A percentile compares a stretch with the other conserved stretches of the same genome.
phyloP scores from a whole-genome alignment of 257 asterid species.

The Catharanthus roseus region DNA sequence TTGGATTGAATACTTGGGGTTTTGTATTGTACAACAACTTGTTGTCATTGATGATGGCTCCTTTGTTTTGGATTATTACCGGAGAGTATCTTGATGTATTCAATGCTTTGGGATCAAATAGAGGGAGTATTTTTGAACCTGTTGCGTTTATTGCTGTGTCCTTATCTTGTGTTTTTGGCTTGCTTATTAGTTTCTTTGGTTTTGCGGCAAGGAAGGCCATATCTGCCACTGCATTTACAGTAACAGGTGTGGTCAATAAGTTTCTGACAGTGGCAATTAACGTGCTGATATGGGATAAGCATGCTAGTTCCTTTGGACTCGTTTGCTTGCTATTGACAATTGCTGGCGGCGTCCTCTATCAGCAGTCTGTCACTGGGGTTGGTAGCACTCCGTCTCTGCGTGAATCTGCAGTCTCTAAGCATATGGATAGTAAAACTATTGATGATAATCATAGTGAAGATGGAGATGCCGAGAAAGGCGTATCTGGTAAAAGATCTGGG shows the following conservation, averaged over 20 bases:
- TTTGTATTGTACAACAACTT: constrained; percentile 80
- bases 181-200: constrained; percentile 96
- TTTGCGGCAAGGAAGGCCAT: constrained; percentile 94
- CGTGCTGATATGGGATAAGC: constrained; percentile 96
- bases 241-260: constrained; percentile 93
- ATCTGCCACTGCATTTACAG: constrained; percentile 95
- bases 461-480: constrained; percentile 48
- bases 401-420: constrained; percentile 34
- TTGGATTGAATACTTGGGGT: constrained; percentile 95
- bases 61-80: constrained; percentile 76
- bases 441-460: constrained; percentile 25
- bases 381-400: constrained; percentile 39
- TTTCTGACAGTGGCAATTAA: constrained; percentile 89
- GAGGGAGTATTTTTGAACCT: constrained; percentile 44
- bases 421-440: constrained; percentile 27
- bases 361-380: constrained; percentile 81
- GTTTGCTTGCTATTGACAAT: constrained; percentile 72
- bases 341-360: constrained; percentile 87
- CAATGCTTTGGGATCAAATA: constrained; percentile 42
- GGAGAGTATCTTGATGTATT: constrained; percentile 86
- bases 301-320: constrained; percentile 87
- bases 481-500: constrained; percentile 55
- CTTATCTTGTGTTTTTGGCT: constrained; percentile 81
- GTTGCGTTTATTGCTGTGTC: constrained; percentile 70
- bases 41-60: constrained; percentile 91